phyloP scores from a whole-genome alignment of 345 rosid species.

The Chamaenerion angustifolium region DNA sequence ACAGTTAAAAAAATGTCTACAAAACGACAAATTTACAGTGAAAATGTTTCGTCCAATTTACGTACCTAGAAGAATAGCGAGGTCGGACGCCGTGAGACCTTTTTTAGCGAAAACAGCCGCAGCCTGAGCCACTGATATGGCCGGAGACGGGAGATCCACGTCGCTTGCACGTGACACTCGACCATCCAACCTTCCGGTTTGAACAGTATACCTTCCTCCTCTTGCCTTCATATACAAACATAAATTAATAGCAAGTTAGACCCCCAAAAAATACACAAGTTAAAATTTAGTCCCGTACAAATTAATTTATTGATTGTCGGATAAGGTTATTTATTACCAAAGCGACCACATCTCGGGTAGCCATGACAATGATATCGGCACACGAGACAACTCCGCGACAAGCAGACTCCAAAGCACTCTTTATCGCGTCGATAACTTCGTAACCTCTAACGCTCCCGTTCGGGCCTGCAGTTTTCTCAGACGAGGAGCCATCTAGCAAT shows the following conservation, averaged over 20 bases:
- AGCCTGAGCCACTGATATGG: slow-evolving; percentile 2
- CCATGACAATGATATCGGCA: slow-evolving; percentile 42
- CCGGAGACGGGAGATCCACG: slow-evolving; percentile 9
- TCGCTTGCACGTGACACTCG: slow-evolving; percentile 1
- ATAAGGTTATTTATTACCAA: slow-evolving; percentile 12
- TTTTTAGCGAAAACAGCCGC: slow-evolving; percentile 17
- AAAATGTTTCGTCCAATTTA: too few species aligned
- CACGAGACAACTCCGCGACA: slow-evolving; percentile 48
- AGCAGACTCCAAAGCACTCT: slow-evolving; percentile 19
- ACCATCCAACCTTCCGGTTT: slow-evolving; percentile 11
- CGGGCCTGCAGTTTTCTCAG: slow-evolving; percentile 25
- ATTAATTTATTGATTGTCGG: too few species aligned
- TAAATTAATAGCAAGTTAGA: too few species aligned
- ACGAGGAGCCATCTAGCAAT: slow-evolving; percentile 17
- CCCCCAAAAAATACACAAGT: background rate
- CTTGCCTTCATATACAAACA: background rate
- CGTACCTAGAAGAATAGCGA: slow-evolving; percentile 49
- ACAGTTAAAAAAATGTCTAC: too few species aligned
- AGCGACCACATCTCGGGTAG: slow-evolving; percentile 45
- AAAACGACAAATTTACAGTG: too few species aligned
- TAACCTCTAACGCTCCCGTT: slow-evolving; percentile 25
- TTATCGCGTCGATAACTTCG: slow-evolving; percentile 24
- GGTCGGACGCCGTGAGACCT: slow-evolving; percentile 21
- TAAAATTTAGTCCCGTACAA: background rate
- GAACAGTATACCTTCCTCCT: slow-evolving; percentile 4